Base-by-base conservation (phyloP, 2,329 filamentous ascomycete species). In the Fusarium pseudoanthophilum region DNA sequence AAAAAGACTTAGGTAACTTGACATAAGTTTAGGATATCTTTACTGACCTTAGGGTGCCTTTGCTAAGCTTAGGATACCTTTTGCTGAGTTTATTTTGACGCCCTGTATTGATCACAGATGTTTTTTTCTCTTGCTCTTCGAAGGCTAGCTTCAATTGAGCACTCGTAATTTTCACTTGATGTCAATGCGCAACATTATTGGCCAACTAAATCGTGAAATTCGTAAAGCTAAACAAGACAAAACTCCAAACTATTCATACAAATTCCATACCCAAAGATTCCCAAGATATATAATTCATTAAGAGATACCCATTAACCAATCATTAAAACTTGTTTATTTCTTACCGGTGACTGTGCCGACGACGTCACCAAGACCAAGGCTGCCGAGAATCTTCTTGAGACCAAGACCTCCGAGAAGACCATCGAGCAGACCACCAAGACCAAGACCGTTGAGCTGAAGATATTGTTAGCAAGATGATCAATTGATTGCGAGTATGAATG, bases 361-460 rank as follows among this genome's bases (percentile, higher is more conserved):
- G 30, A 87, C 71, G 2, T 80, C 78, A 7, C 87, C 87, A 1
- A 95, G 83, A 70, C 95, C 95, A 34, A 97, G 87, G 4, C 92
- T 88, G 13, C 90, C 90, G 21, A 97, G 88, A 26, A 96, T 84
- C 80, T 93, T 93, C 82, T 91, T 90, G 67, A 97, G 86, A 20
- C 93, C 93, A 26, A 96, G 83, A 3, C 92, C 92, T 63, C 93
- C 92, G 3, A 97, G 88, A 7, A 97, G 85, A 55, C 92, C 91
- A 72, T 95, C 93, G 75, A 97, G 89, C 1, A 97, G 82, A 21
- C 92, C 92, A 67, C 95, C 95, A 3, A 97, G 89, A 64, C 95
- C 95, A 34, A 97, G 89, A 10, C 92, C 93, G 76, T 92, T 92
- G 66, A 96, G 88, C 78, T 86, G 53, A 24, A 52, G 34, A 51